Base-by-base conservation (phyloP, 257 asterid genomes). In the Thymus mandschuricus region DNA sequence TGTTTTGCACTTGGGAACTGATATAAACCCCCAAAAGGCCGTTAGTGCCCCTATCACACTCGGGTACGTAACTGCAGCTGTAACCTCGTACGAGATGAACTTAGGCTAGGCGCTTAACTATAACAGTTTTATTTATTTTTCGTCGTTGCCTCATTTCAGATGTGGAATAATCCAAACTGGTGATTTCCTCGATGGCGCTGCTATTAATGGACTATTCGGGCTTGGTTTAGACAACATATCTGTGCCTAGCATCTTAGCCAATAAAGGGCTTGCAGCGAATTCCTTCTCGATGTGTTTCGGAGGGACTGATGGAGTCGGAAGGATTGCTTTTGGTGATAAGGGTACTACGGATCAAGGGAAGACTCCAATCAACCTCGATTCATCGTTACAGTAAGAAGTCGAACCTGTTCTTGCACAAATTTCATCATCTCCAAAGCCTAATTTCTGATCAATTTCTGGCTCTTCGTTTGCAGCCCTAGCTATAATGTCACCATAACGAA, bases 251-350 rank as follows among this genome's bases (percentile, higher is more conserved):
- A 79, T 79, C 34, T 81, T 95, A 84, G 96, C 99, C 29, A 79
- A 64, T 70, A 83, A 84, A 72, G 98, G 99, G 30, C 85, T 95
- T 6, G 83, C 91, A 11, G 88, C 96, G 44, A 88, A 95, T 82
- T 92, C 98, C 35, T 95, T 95, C 82, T 92, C 97, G 48, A 90
- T 92, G 99, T 95, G 99, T 80, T 95, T 95, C 59, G 92, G 98
- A n/a, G 64, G 44, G 10, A 80, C 73, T 13, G 91, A 92, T 78
- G 94, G 91, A 67, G 21, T 88, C 15, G 99, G 99, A 78, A 88
- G 98, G 81, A 92, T 95, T 7, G 88, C 85, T 10, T 95, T 95
- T 66, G 99, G 99, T 60, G 99, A 95, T 73, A 86, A 92, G 79
- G 98, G 96, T 68, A 79, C 84, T 73, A 61, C 88, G 8, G 81